Evolutionary conservation across 2,329 filamentous ascomycete species (phyloP).

Genomic region (Pseudomassariella vexata): DNA sequence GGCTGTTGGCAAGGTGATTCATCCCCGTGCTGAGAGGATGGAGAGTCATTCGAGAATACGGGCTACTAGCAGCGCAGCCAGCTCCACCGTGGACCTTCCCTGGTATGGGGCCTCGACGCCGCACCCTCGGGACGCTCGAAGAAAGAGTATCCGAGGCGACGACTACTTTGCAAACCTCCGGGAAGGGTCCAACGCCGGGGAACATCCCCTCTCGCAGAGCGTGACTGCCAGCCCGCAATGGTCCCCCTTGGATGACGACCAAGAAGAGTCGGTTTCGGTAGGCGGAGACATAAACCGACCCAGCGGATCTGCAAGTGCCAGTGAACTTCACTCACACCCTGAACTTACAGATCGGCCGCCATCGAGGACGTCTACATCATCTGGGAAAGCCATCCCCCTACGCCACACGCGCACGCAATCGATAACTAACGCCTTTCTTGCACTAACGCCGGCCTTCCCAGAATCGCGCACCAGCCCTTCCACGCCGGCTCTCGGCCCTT

Average conservation of each 20-base stretch:
- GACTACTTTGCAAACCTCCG: slow-evolving; percentile 45
- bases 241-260: slow-evolving; percentile 27
- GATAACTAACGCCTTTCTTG: slow-evolving; percentile 38
- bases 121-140: slow-evolving; percentile 45
- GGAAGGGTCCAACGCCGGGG: slow-evolving; percentile 39
- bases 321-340: slow-evolving; percentile 31
- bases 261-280: slow-evolving; percentile 32
- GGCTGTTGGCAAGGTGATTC: slow-evolving; percentile 57
- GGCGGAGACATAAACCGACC: slow-evolving; percentile 27
- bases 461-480: slow-evolving; percentile 27
- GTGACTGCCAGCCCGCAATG: slow-evolving; percentile 63
- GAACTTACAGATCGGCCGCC: slow-evolving; percentile 22
- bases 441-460: slow-evolving; percentile 28
- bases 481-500: slow-evolving; percentile 30
- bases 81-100: slow-evolving; percentile 54
- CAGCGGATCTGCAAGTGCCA: slow-evolving; percentile 25
- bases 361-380: slow-evolving; percentile 23
- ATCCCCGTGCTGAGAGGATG: slow-evolving; percentile 46
- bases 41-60: slow-evolving; percentile 49
- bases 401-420: slow-evolving; percentile 40
- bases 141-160: slow-evolving; percentile 49
- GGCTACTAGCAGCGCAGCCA: slow-evolving; percentile 58
- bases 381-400: slow-evolving; percentile 23
- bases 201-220: slow-evolving; percentile 73
- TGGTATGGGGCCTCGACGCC: slow-evolving; percentile 41